phyloP scores from a whole-genome alignment of 352 stramenopile genomes.

The Phytophthora sansomeana region DNA sequence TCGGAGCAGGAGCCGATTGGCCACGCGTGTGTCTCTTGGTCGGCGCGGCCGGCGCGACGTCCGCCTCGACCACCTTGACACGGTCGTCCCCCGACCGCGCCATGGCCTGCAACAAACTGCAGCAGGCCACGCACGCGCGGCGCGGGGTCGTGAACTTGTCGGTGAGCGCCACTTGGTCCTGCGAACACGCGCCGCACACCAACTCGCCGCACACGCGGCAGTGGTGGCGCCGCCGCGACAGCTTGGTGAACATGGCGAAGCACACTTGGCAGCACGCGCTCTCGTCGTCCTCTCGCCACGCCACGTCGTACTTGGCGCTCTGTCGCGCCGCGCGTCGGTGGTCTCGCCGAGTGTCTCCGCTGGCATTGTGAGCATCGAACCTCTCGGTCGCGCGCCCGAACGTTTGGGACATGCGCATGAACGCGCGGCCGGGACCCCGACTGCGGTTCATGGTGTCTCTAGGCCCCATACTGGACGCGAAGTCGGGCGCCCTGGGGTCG shows the following conservation, averaged over 20 bases:
- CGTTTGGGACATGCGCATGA: slow-evolving; percentile 36
- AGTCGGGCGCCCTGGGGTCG: slow-evolving; percentile 26
- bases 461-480: slow-evolving; percentile 39
- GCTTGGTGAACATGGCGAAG: slow-evolving; percentile 75
- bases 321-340: slow-evolving; percentile 30
- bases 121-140: slow-evolving; percentile 68
- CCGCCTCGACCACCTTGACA: slow-evolving; percentile 49
- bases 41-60: slow-evolving; percentile 20
- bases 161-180: slow-evolving; percentile 63
- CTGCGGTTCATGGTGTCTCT: slow-evolving; percentile 22
- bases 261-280: slow-evolving; percentile 72
- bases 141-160: slow-evolving; percentile 62
- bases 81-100: slow-evolving; percentile 51
- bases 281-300: slow-evolving; percentile 70
- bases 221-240: slow-evolving; percentile 78
- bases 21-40: slow-evolving; percentile 14
- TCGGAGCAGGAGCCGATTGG: slow-evolving; percentile 19
- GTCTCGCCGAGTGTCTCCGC: slow-evolving; percentile 3
- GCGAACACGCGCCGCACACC: slow-evolving; percentile 78
- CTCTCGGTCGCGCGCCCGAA: slow-evolving; percentile 44
- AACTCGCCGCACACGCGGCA: slow-evolving; percentile 84
- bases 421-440: slow-evolving; percentile 12
- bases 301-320: slow-evolving; percentile 76
- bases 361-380: slow-evolving; percentile 31
- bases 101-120: slow-evolving; percentile 67